Evolutionary conservation across 345 rosid genomes (phyloP).

Genomic region (Iberis pinnata): DNA sequence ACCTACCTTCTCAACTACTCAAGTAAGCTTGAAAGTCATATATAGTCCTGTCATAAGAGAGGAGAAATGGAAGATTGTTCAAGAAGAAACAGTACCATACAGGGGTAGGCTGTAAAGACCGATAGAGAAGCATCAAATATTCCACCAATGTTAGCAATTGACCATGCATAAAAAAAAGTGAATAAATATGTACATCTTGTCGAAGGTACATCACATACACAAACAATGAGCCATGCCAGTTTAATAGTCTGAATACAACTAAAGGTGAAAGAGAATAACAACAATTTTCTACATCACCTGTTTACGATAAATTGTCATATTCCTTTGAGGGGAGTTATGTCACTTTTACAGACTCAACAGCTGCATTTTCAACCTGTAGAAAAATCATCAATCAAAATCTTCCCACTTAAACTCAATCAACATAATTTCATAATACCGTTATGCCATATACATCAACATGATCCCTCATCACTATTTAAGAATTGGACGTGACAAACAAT

Average conservation of each 20-base stretch:
- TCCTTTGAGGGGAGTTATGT: slow-evolving; percentile 43
- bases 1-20: slow-evolving; percentile 65
- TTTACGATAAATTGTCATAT: slow-evolving; percentile 60
- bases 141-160: slow-evolving; percentile 80
- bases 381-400: not conserved
- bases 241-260: too few species aligned
- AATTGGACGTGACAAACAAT: too few species aligned
- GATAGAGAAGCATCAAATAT: slow-evolving; percentile 59
- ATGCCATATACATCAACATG: too few species aligned
- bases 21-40: slow-evolving; percentile 79
- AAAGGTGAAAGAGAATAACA: too few species aligned
- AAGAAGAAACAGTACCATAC: slow-evolving; percentile 88
- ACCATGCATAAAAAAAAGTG: slow-evolving; percentile 45
- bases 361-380: slow-evolving; percentile 40
- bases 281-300: slow-evolving; percentile 48
- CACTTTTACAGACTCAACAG: slow-evolving; percentile 26
- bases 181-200: slow-evolving; percentile 16
- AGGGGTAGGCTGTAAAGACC: slow-evolving; percentile 74
- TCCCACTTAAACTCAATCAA: too few species aligned
- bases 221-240: slow-evolving; percentile 2
- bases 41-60: slow-evolving; percentile 74
- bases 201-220: not conserved
- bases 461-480: too few species aligned
- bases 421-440: too few species aligned
- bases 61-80: slow-evolving; percentile 75